Evolutionary conservation across 345 rosid genomes (phyloP), one percentile per base, ranked within the genome.

Genomic region (Stellera chamaejasme): DNA sequence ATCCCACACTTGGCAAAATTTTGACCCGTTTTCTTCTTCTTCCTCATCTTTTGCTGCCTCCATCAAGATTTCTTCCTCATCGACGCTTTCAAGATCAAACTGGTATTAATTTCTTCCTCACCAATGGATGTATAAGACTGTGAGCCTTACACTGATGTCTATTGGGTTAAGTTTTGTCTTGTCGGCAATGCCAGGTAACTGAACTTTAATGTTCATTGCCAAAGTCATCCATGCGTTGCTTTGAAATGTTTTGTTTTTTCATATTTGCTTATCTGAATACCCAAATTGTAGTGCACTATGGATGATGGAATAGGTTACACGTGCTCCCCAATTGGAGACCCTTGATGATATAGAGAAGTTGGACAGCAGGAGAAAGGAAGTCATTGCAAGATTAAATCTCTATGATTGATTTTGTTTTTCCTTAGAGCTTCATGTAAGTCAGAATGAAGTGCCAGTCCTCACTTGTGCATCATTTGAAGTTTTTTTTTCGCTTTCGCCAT

Each of bases 71-170:
- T n/a, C n/a, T n/a, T n/a, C n/a, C n/a, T n/a, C n/a, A n/a, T n/a
- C n/a, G n/a, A n/a, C n/a, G n/a, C n/a, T n/a, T n/a, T n/a, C n/a
- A n/a, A n/a, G n/a, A n/a, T n/a, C n/a, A n/a, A n/a, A n/a, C n/a
- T n/a, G n/a, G n/a, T n/a, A n/a, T n/a, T n/a, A n/a, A n/a, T n/a
- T n/a, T n/a, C n/a, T n/a, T n/a, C n/a, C n/a, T n/a, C n/a, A 68
- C 95, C 96, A 10, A 86, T 92, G 95, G 96, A 92, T 75, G 93
- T 82, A 0, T 96, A 92, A 70, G 95, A 86, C 6, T 88, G 88
- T 60, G 85, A 72, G 53, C 74, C 69, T 16, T 88, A 79, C 60
- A 92, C 95, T 0, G 95, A 88, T 75, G 95, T 88, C 36, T 86
- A 79, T 59, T 84, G 92, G 87, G 78, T 88, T 72, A 84, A 92